Conservation (phyloP, 1,284 basidiomycete species). For the Ganoderma lucidum region DNA sequence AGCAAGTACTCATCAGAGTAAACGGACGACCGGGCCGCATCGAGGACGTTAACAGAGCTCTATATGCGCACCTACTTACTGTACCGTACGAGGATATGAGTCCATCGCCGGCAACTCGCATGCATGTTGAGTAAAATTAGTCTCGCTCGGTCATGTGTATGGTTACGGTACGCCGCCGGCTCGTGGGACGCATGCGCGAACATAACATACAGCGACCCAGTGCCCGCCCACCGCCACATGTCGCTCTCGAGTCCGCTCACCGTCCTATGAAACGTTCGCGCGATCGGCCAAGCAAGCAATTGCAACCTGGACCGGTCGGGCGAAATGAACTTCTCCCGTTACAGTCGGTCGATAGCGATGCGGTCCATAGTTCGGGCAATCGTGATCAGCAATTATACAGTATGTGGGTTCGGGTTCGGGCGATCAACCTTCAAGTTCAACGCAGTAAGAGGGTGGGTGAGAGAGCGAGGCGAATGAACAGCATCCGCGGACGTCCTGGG, state of each 20-base stretch:
- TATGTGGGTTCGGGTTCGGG: too few relatives aligned
- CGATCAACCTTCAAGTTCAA: background rate
- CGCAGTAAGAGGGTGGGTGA: background rate
- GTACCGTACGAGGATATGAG: background rate
- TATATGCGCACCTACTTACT: background rate
- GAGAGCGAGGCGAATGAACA: background rate
- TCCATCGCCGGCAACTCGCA: too few relatives aligned
- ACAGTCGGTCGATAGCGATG: background rate
- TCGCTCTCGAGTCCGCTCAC: background rate
- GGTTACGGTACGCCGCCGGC: background rate
- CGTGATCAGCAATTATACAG: background rate
- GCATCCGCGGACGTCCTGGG: background rate
- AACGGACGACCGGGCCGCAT: slow-evolving; percentile 5
- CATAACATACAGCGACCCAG: background rate
- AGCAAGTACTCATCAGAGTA: background rate
- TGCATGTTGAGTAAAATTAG: too few relatives aligned
- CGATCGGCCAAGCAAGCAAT: background rate
- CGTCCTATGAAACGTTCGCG: background rate
- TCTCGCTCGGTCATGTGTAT: background rate
- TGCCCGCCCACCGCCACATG: background rate
- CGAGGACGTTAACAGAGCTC: background rate
- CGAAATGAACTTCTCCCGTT: slow-evolving; percentile 1
- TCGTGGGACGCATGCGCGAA: background rate
- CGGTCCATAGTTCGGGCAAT: background rate
- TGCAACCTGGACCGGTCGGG: background rate